Base-by-base conservation (phyloP, 768 basidiomycete genomes). In the Xerocomellus chrysenteron region DNA sequence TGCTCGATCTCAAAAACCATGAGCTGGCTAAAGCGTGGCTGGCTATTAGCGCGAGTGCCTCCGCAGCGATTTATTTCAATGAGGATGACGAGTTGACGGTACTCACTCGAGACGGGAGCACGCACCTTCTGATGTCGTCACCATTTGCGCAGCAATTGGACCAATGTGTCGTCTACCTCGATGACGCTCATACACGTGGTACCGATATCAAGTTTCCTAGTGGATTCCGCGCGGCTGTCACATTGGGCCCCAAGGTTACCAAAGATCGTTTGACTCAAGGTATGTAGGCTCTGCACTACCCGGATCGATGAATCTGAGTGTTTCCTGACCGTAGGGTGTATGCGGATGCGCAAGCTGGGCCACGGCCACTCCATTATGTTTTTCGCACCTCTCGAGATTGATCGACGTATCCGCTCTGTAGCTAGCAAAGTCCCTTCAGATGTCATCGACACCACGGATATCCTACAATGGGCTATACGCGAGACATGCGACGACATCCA, bases 331-430 rank as follows among this genome's bases (percentile, higher is more conserved):
- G 28, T n/a, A 81, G 81, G 80, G 5, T 82, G 80, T 52, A 82
- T 82, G 80, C 71, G 80, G 13, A 80, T 82, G 80, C 73, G 81
- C 2, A 72, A 75, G 59, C 71, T 82, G 1, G 81, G 81, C 13
- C 62, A 68, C 8, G 77, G 76, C 0, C 80, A 82, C 49, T 77
- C 80, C 2, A 61, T 81, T n/a, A 65, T 76, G 52, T 81, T 82
- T 59, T 77, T 79, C 45, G 80, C 77, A 11, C 74, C 80, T 8
- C 60, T 64, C 0, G 78, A 80, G 41, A 68, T 80, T 5, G 74
- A 77, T 50, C 59, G 59, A 11, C 50, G 56, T 1, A 78, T 82
- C 49, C 74, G 75, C n/a, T 45, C 54, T 7, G 54, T 69, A 7
- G 55, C 57, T 28, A 32, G 28, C 16, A 72, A 67, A 13, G 16